Percentiles rank a stretch among this genome's conserved stretches.
Evolutionary conservation across 2,329 filamentous ascomycete species (phyloP).

Genomic region (Cladorrhinum sp.): DNA sequence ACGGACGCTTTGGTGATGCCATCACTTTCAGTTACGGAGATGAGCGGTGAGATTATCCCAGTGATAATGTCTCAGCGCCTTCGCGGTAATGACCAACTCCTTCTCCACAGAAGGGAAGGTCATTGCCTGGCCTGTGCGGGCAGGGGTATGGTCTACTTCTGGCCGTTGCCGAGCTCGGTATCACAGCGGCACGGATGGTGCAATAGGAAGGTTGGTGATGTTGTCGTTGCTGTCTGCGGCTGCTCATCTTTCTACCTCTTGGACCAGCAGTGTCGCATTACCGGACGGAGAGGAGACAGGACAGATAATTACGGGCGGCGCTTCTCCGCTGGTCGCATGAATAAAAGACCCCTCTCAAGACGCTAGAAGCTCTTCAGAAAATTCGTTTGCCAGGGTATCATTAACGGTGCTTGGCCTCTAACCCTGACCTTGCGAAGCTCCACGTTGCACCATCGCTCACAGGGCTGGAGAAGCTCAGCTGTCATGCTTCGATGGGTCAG

Average conservation of each 20-base stretch:
- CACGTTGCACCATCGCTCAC: constrained; percentile 2
- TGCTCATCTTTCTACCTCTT: not conserved
- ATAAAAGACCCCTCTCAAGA: not conserved
- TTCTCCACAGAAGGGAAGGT: not conserved
- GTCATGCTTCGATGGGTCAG: constrained; percentile 4
- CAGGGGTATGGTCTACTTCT: not conserved
- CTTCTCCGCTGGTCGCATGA: not conserved
- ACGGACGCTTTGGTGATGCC: constrained; percentile 1
- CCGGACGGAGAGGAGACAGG: not conserved
- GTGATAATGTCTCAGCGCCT: not conserved
- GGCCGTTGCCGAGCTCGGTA: not conserved
- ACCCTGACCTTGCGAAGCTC: not conserved
- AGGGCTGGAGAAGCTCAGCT: constrained; percentile 10
- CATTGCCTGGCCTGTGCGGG: not conserved
- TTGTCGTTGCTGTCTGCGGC: not conserved
- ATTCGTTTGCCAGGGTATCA: constrained; percentile 13
- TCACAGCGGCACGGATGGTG: not conserved
- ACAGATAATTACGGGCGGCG: not conserved
- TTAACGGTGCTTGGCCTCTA: constrained; percentile 9
- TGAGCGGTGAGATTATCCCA: not conserved
- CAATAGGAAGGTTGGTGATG: not conserved
- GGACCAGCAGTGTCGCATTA: not conserved
- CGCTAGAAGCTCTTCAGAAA: constrained; percentile 21
- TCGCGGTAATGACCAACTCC: not conserved
- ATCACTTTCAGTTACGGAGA: constrained; percentile 1